Base-by-base conservation (phyloP, 1,284 basidiomycete genomes). In the Apiotrichum sp. region DNA sequence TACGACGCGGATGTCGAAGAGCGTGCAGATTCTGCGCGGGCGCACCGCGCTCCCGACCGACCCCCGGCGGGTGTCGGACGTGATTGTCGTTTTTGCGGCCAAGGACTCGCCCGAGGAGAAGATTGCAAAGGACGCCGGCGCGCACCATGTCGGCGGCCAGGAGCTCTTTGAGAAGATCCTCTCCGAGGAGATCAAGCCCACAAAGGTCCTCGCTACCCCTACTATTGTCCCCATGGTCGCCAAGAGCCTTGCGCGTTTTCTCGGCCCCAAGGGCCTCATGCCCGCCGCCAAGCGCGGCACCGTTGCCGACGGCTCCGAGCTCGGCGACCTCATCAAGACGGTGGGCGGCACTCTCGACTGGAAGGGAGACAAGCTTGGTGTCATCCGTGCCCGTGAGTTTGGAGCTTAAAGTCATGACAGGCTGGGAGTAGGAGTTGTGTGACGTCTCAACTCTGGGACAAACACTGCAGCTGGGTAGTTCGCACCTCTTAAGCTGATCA, bases 251-350 rank as follows among this genome's bases (percentile, higher is more conserved):
- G 93, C 93, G 36, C 86, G 93, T 64, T 84, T 90, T 58, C 81
- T 98, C 32, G 96, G 95, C 70, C 93, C 92, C 43, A 86, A 90
- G 59, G 93, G 93, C 60, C 77, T 98, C 52, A 98, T 98, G 92
- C 95, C 95, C 13, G 89, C 88, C 7, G 87, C 87, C 60, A 87
- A 93, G 75, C 83, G 95, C 62, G 95, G 95, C 3, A 96, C 93
- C 0, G 95, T 98, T 7, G 89, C 89, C 0, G 87, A 91, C 53
- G 89, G 95, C 58, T 61, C 62, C 36, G 68, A 71, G 47, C 80
- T 96, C 55, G 84, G 79, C 13, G 84, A 84, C 13, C 91, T 88
- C 57, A 86, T 98, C 57, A 81, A 83, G 64, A 84, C 86, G 58
- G 82, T 95, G 33, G 84, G 85, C 53, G 89, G 89, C 10, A 86